Conservation (phyloP, 139 green algal species). For the Chlamydomonas schloesseri region DNA sequence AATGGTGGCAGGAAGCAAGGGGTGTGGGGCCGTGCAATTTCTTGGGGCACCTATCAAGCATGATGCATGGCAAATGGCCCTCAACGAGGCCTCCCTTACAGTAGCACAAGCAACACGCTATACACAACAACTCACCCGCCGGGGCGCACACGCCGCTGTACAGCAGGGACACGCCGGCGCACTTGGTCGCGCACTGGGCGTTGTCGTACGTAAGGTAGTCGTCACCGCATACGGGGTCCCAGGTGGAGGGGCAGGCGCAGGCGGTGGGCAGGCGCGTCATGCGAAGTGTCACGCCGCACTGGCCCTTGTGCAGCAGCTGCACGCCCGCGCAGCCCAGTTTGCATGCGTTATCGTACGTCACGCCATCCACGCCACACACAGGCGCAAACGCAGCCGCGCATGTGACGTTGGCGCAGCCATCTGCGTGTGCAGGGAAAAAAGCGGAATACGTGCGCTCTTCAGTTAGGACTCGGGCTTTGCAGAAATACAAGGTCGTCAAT, state of each 20-base stretch:
- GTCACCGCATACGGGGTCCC: not conserved
- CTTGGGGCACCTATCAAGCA: too few relatives aligned
- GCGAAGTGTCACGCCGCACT: not conserved
- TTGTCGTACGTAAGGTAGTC: not conserved
- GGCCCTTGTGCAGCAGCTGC: not conserved
- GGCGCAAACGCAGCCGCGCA: not conserved
- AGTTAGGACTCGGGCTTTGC: too few relatives aligned
- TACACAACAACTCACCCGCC: too few relatives aligned
- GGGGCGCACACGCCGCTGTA: not conserved
- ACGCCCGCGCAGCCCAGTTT: not conserved
- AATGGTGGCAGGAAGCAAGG: too few relatives aligned
- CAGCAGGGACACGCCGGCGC: not conserved
- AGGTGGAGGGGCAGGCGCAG: not conserved
- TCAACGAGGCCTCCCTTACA: too few relatives aligned
- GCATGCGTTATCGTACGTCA: not conserved
- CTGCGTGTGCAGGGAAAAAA: not conserved
- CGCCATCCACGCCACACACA: not conserved
- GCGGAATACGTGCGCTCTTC: too few relatives aligned
- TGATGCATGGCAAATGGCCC: too few relatives aligned
- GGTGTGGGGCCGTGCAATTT: too few relatives aligned
- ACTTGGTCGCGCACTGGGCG: not conserved
- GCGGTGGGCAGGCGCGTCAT: too few relatives aligned
- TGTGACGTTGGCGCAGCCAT: not conserved
- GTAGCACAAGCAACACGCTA: too few relatives aligned
- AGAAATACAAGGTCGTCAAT: not conserved